phyloP scores from a whole-genome alignment of 2,329 filamentous ascomycete species.

The Cladosporium sp. region DNA sequence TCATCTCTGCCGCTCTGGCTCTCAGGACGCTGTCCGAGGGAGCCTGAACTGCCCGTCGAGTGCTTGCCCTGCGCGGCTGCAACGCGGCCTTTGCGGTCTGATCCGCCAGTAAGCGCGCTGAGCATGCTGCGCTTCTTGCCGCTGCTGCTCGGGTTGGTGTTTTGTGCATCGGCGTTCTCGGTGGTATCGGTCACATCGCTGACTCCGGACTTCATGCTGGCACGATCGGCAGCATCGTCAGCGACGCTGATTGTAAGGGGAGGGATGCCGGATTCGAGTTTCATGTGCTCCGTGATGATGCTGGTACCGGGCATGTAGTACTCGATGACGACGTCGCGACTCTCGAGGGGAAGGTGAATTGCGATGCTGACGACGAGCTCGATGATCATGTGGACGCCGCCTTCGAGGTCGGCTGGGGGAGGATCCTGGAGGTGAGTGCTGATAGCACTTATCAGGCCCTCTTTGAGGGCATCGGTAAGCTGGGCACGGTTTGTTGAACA shows the following conservation, averaged over 20 bases:
- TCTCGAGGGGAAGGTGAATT: conserved; percentile 82
- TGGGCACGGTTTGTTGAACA: conserved; percentile 62
- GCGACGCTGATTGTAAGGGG: conserved; percentile 41
- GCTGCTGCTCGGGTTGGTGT: background rate
- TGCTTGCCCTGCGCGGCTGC: conserved; percentile 34
- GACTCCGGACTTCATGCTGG: conserved; percentile 33
- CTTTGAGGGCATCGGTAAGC: conserved; percentile 56
- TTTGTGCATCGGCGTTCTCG: conserved; percentile 18
- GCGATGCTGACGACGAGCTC: conserved; percentile 84
- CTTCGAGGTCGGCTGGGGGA: conserved; percentile 75
- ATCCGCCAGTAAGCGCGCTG: conserved; percentile 35
- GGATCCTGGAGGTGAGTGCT: conserved; percentile 72
- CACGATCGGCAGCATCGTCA: conserved; percentile 40
- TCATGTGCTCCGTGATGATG: conserved; percentile 74
- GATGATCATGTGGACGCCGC: conserved; percentile 85
- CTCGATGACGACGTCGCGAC: conserved; percentile 80
- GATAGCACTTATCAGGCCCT: conserved; percentile 65
- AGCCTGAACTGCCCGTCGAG: conserved; percentile 30
- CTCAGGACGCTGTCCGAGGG: conserved; percentile 35
- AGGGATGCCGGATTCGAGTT: conserved; percentile 62
- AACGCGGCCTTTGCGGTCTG: conserved; percentile 30
- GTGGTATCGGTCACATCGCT: conserved; percentile 32
- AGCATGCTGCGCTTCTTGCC: conserved; percentile 40
- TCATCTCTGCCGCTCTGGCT: conserved; percentile 39
- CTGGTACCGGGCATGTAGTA: conserved; percentile 76